Conservation (phyloP, 2,329 filamentous ascomycete genomes). For the Neonectria faginata region DNA sequence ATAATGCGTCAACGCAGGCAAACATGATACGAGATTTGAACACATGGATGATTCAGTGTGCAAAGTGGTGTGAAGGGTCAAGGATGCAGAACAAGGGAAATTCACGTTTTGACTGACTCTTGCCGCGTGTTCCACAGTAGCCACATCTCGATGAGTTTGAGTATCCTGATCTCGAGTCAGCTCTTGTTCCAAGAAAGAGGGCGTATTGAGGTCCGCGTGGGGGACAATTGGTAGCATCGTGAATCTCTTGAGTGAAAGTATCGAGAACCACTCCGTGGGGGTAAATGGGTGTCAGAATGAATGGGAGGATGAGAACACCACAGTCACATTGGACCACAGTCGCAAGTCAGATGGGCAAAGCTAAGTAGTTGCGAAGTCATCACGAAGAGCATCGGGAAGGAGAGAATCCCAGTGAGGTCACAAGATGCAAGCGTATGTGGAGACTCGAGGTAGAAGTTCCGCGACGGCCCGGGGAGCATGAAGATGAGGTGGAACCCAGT, state of each 20-base stretch:
- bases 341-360: slow-evolving; percentile 1
- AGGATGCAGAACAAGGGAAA: slow-evolving; percentile 29
- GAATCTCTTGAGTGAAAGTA: slow-evolving; percentile 25
- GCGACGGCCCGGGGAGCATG: slow-evolving; percentile 1
- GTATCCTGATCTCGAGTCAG: slow-evolving; percentile 57
- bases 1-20: slow-evolving; percentile 19
- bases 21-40: slow-evolving; percentile 21
- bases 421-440: slow-evolving; percentile 7
- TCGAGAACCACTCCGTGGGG: slow-evolving; percentile 31
- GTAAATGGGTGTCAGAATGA: slow-evolving; percentile 11
- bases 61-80: slow-evolving; percentile 21
- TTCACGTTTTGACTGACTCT: slow-evolving; percentile 64
- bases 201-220: slow-evolving; percentile 34
- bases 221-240: slow-evolving; percentile 35
- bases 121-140: slow-evolving; percentile 62
- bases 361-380: slow-evolving; percentile 11
- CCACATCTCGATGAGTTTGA: slow-evolving; percentile 64
- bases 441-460: background rate
- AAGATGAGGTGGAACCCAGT: slow-evolving; percentile 14
- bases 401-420: slow-evolving; percentile 7
- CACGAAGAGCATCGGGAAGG: background rate
- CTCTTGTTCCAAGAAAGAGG: slow-evolving; percentile 26
- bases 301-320: background rate
- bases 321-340: slow-evolving; percentile 16
- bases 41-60: slow-evolving; percentile 16